phyloP scores from a whole-genome alignment of 345 rosid genomes.

The Moricandia arvensis region DNA sequence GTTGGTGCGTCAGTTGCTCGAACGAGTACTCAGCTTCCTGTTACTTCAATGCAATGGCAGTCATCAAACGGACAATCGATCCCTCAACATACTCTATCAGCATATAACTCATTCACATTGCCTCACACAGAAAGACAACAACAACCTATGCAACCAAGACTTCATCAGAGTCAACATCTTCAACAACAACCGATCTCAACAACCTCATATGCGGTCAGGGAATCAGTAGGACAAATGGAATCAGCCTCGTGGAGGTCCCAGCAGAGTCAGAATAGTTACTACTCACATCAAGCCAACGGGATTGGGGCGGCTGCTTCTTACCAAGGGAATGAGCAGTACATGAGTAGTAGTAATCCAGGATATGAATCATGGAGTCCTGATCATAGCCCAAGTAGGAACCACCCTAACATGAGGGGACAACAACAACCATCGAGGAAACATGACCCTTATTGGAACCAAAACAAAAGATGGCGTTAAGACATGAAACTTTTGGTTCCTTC shows the following conservation, averaged over 20 bases:
- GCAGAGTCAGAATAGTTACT: slow-evolving; percentile 44
- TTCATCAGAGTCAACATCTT: slow-evolving; percentile 22
- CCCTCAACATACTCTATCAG: slow-evolving; percentile 41
- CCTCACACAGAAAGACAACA: slow-evolving; percentile 40
- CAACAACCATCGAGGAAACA: slow-evolving; percentile 44
- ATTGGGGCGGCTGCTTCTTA: slow-evolving; percentile 36
- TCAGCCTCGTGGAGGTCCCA: slow-evolving; percentile 50
- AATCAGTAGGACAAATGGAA: slow-evolving; percentile 22
- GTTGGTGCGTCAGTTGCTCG: slow-evolving; percentile 35
- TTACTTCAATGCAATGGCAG: slow-evolving; percentile 39
- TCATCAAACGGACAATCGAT: slow-evolving; percentile 31
- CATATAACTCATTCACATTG: slow-evolving; percentile 33
- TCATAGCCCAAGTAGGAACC: slow-evolving; percentile 57
- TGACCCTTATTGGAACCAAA: slow-evolving; percentile 47
- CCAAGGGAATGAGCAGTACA: slow-evolving; percentile 47
- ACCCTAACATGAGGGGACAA: slow-evolving; percentile 41
- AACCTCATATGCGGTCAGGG: slow-evolving; percentile 21
- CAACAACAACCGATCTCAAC: slow-evolving; percentile 33
- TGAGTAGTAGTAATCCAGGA: slow-evolving; percentile 41
- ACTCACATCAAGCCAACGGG: slow-evolving; percentile 44
- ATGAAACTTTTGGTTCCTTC: slow-evolving; percentile 1
- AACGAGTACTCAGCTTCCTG: slow-evolving; percentile 33
- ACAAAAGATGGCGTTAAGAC: slow-evolving; percentile 52
- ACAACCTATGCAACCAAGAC: slow-evolving; percentile 29
- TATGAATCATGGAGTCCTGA: slow-evolving; percentile 93